Percentiles rank a stretch among this genome's conserved stretches.
These are phyloP conservation scores for Daucus carota DNA, from an alignment of 129 eudicot genomes.

Conservation along the genomic window DH1_v3.0 NC_030389.2:35853501-35854000, in stretches of 20 bases:
- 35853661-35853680: too few species aligned
- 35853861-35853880: constrained; percentile 6
- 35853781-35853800: constrained; percentile 8
- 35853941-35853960: too few species aligned
- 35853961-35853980: too few species aligned
- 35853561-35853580: not conserved
- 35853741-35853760: too few species aligned
- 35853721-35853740: too few species aligned
- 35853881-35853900: constrained; percentile 6
- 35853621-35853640: not conserved
- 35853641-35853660: not conserved
- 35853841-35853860: constrained; percentile 26
- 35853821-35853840: constrained; percentile 18
- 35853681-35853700: too few species aligned
- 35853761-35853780: constrained; percentile 74
- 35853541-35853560: too few species aligned
- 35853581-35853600: not conserved
- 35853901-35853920: too few species aligned
- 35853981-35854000: too few species aligned
- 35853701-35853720: too few species aligned
- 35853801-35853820: constrained; percentile 7
- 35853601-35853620: not conserved
- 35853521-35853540: not conserved
- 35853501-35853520: too few species aligned
- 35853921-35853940: too few species aligned